These are phyloP conservation scores for Vanderwaltozyma yarrowii DNA, from an alignment of 805 yeast genomes.

Conservation along the genomic window DNA sequence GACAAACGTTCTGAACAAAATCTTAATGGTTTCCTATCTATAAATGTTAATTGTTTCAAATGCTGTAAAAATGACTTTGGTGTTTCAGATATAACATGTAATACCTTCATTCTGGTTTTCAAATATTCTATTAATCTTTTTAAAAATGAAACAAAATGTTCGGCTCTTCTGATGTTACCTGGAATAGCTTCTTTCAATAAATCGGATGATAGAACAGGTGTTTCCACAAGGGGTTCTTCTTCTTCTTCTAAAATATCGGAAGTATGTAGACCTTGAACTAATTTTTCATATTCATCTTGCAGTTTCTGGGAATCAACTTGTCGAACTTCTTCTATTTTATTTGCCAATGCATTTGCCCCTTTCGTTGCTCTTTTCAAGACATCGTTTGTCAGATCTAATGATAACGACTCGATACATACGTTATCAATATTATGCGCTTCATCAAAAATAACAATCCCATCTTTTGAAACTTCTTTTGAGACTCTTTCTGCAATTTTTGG, in stretches of 20 bases:
- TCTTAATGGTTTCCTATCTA: constrained; percentile 81
- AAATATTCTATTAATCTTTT: constrained; percentile 88
- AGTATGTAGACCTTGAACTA: constrained; percentile 82
- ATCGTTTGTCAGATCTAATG: constrained; percentile 87
- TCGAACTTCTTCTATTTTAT: constrained; percentile 77
- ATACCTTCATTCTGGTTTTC: constrained; percentile 93
- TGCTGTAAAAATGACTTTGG: constrained; percentile 90
- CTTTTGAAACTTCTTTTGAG: constrained; percentile 82
- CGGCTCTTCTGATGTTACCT: constrained; percentile 94
- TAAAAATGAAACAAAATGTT: constrained; percentile 88
- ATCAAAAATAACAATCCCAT: constrained; percentile 89
- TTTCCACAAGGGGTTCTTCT: constrained; percentile 55
- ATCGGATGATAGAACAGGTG: constrained; percentile 81
- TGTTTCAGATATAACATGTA: constrained; percentile 96
- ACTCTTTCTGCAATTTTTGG: constrained; percentile 97
- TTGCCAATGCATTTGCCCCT: constrained; percentile 74
- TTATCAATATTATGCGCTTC: constrained; percentile 99
- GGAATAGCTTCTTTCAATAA: constrained; percentile 88
- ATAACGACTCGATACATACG: constrained; percentile 92
- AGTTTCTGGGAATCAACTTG: constrained; percentile 71
- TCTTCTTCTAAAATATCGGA: constrained; percentile 55
- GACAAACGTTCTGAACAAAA: constrained; percentile 91
- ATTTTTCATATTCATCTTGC: constrained; percentile 81
- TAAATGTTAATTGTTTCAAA: constrained; percentile 83
- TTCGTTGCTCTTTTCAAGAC: constrained; percentile 73